Conservation (phyloP, 2,329 filamentous ascomycete species). For the Ceratocystis colombiana region DNA sequence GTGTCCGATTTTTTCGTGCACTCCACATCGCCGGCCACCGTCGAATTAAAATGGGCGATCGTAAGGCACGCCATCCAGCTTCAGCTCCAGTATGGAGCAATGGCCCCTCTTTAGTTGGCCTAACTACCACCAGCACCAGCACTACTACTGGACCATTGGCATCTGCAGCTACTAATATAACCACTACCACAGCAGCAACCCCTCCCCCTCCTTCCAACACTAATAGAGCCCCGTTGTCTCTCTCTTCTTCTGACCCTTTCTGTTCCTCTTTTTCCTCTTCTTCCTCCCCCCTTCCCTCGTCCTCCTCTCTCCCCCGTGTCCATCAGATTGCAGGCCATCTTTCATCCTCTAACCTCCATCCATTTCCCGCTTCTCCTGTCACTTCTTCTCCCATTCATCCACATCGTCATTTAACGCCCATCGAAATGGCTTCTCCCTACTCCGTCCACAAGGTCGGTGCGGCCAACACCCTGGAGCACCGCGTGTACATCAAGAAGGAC, state of each 20-base stretch:
- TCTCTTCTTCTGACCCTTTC: slow-evolving; percentile 9
- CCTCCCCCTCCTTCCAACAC: slow-evolving; percentile 17
- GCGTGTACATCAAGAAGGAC: slow-evolving; percentile 97
- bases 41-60: slow-evolving; percentile 17
- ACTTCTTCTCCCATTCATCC: slow-evolving; percentile 24
- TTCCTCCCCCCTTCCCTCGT: slow-evolving; percentile 22
- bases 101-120: not conserved
- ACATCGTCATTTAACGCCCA: slow-evolving; percentile 29
- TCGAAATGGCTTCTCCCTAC: slow-evolving; percentile 55
- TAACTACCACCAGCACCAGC: not conserved
- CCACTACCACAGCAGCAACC: slow-evolving; percentile 11
- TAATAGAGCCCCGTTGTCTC: slow-evolving; percentile 15
- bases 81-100: slow-evolving; percentile 7
- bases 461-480: slow-evolving; percentile 90
- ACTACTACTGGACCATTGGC: slow-evolving; percentile 5
- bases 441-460: slow-evolving; percentile 76
- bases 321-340: slow-evolving; percentile 25
- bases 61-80: slow-evolving; percentile 22
- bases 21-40: slow-evolving; percentile 17
- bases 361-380: slow-evolving; percentile 1
- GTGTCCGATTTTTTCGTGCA: slow-evolving; percentile 20
- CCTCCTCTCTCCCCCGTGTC: slow-evolving; percentile 23
- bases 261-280: slow-evolving; percentile 15
- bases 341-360: slow-evolving; percentile 15
- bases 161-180: not conserved